phyloP scores from a whole-genome alignment of 352 stramenopile species.

The Globisporangium nunn region DNA sequence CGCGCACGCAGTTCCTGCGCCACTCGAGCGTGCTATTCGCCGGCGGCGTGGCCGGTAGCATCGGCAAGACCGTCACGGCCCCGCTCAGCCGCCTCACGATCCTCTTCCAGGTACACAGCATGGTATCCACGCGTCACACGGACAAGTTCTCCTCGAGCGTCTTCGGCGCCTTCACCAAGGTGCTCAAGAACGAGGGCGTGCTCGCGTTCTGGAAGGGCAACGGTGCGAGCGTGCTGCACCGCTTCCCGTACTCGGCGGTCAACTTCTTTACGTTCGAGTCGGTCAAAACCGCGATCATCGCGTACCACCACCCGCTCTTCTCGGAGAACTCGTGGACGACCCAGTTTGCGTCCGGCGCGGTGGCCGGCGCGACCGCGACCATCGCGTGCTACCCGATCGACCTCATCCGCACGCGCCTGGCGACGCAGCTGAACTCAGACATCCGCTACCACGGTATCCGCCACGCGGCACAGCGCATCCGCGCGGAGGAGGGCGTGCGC shows the following conservation, averaged over 20 bases:
- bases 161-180: slow-evolving; percentile 78
- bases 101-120: slow-evolving; percentile 95
- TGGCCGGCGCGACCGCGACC: slow-evolving; percentile 67
- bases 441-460: slow-evolving; percentile 88
- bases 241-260: slow-evolving; percentile 95
- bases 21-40: slow-evolving; percentile 78
- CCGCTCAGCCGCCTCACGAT: slow-evolving; percentile 94
- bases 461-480: slow-evolving; percentile 92
- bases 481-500: slow-evolving; percentile 73
- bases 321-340: slow-evolving; percentile 67
- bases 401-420: slow-evolving; percentile 92
- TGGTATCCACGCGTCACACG: slow-evolving; percentile 88
- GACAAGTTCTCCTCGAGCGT: slow-evolving; percentile 77
- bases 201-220: slow-evolving; percentile 95
- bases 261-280: slow-evolving; percentile 97
- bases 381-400: slow-evolving; percentile 95
- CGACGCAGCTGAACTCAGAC: slow-evolving; percentile 89
- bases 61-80: slow-evolving; percentile 94
- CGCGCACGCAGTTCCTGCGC: slow-evolving; percentile 61
- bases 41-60: slow-evolving; percentile 91
- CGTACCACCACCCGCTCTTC: slow-evolving; percentile 56
- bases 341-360: slow-evolving; percentile 65
- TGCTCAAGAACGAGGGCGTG: slow-evolving; percentile 91
- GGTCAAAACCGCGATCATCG: slow-evolving; percentile 73
- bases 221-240: slow-evolving; percentile 92